Evolutionary conservation across 257 asterid genomes (phyloP), one percentile per base, ranked within the genome.

Genomic region (Rhazya stricta): DNA sequence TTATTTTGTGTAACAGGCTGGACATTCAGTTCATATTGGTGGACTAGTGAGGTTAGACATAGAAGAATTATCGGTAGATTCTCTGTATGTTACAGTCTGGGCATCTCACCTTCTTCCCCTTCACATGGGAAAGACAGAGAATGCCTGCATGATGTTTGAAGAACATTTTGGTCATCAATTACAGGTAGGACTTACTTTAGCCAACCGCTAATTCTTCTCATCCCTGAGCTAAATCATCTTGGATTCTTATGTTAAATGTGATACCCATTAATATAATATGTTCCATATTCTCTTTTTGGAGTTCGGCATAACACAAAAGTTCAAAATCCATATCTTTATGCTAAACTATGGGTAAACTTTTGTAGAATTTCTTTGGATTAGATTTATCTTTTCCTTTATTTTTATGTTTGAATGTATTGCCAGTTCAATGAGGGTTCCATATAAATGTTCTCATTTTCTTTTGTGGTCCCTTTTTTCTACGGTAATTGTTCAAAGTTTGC

Each of bases 71-170:
- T 84, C 92, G 15, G 86, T 80, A 19, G 96, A 94, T 81, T 86
- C 97, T 2, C 54, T 91, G 21, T 92, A 92, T 74, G 84, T 92
- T 72, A 92, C 97, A 3, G 91, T 90, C 27, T 94, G 97, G 97
- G 95, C 96, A n/a, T 94, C 98, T 65, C 81, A 86, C 63, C 76
- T 82, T 80, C 83, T 90, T 76, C 97, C 97, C 56, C 82, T 94
- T 80, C 97, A 92, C 76, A 89, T 91, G 98, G 98, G 97, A 75
- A 92, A 80, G 85, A 86, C 87, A 8, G 96, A 94, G 78, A 89
- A 85, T 5, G 85, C 91, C 43, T 74, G 80, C 82, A 77, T 81
- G 4, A 84, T 94, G 91, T 43, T 86, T 77, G 92, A 90, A 69
- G 86, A 89, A 39, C 97, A 91, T 85, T 91, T 91, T 80, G 97